Evolutionary conservation across 129 eudicot genomes (phyloP).

Genomic region (Deinandra increscens): DNA sequence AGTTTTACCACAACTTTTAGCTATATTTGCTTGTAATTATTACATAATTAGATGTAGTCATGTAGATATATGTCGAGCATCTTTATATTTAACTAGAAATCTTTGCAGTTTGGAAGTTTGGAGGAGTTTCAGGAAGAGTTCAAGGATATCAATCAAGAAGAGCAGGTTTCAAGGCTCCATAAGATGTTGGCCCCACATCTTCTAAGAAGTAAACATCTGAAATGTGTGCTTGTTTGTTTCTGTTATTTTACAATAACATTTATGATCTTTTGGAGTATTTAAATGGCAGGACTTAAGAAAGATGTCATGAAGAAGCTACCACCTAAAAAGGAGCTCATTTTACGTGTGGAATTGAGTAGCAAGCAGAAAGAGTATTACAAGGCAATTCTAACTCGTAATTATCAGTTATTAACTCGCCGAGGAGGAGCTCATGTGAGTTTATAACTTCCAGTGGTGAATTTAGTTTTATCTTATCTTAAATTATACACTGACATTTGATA

Average conservation of each 20-base stretch:
- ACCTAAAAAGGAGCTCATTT: conserved; percentile 91
- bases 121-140: conserved; percentile 99
- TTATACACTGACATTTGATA: conserved; percentile 10
- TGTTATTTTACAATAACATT: not conserved
- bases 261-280: not conserved
- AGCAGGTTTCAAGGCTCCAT: conserved; percentile 95
- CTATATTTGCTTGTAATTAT: not conserved
- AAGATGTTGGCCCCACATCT: conserved; percentile 99
- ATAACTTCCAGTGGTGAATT: not conserved
- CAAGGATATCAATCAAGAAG: conserved; percentile 95
- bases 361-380: conserved; percentile 95
- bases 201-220: conserved; percentile 69
- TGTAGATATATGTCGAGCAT: conserved; percentile 10
- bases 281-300: conserved; percentile 84
- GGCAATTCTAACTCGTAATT: conserved; percentile 96
- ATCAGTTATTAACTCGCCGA: conserved; percentile 87
- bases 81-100: not conserved
- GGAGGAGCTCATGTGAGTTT: conserved; percentile 92
- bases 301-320: conserved; percentile 97
- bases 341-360: conserved; percentile 97
- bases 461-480: conserved; percentile 10
- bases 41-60: conserved; percentile 21
- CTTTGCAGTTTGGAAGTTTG: conserved; percentile 79
- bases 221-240: conserved; percentile 20
- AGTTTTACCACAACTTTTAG: conserved; percentile 13